These are phyloP conservation scores for Vigna hirtella DNA, from an alignment of 306 rosid genomes.

Conservation along the genomic window DNA sequence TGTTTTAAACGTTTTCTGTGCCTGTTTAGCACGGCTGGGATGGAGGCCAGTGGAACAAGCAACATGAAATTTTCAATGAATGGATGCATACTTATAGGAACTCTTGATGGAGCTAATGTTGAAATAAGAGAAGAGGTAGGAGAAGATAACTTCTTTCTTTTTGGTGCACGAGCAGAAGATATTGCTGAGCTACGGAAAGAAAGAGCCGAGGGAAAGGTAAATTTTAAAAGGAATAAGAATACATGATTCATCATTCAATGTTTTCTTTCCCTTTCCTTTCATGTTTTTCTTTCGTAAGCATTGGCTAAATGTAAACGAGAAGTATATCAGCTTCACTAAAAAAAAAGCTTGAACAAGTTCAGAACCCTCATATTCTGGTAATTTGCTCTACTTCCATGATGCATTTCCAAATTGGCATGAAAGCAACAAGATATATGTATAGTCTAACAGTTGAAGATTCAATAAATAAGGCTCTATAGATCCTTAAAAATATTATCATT, in stretches of 20 bases:
- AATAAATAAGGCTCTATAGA: background rate
- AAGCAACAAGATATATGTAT: background rate
- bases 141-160: slow-evolving; percentile 86
- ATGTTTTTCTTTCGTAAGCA: background rate
- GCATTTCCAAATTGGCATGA: slow-evolving; percentile 7
- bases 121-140: slow-evolving; percentile 97
- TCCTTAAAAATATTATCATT: slow-evolving; percentile 6
- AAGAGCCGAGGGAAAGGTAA: slow-evolving; percentile 86
- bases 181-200: slow-evolving; percentile 82
- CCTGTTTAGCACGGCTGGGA: slow-evolving; percentile 84
- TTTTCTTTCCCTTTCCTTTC: background rate
- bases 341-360: slow-evolving; percentile 20
- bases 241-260: slow-evolving; percentile 16
- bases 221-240: slow-evolving; percentile 8
- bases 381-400: background rate
- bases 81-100: slow-evolving; percentile 89
- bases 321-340: background rate
- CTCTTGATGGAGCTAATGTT: slow-evolving; percentile 95
- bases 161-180: slow-evolving; percentile 88
- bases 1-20: background rate
- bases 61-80: slow-evolving; percentile 98
- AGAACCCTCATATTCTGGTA: background rate
- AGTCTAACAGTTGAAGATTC: background rate
- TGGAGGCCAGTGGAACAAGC: slow-evolving; percentile 99
- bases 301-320: background rate